phyloP scores from a whole-genome alignment of 2,329 filamentous ascomycete species.

The Stemphylium lycopersici region DNA sequence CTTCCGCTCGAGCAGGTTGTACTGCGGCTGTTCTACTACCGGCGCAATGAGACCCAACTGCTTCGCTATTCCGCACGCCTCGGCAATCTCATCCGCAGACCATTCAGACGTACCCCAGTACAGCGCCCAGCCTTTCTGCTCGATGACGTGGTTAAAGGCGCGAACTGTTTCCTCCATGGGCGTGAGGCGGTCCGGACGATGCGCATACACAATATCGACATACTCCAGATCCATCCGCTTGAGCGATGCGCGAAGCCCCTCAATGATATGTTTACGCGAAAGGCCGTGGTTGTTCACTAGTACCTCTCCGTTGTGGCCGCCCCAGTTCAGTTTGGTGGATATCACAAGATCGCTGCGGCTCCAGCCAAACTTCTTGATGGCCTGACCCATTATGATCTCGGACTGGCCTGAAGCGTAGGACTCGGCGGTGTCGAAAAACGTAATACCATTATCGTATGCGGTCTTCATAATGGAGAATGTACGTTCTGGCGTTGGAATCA shows the following conservation, averaged over 20 bases:
- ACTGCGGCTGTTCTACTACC: constrained; percentile 60
- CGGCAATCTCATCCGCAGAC: constrained; percentile 64
- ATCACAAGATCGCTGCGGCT: constrained; percentile 55
- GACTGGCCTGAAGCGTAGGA: constrained; percentile 59
- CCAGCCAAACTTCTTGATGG: constrained; percentile 63
- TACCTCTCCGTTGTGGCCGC: constrained; percentile 57
- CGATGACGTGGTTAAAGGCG: constrained; percentile 73
- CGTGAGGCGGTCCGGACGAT: constrained; percentile 70
- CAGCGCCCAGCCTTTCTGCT: constrained; percentile 68
- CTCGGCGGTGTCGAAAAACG: constrained; percentile 39
- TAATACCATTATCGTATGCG: constrained; percentile 62
- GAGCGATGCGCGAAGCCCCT: constrained; percentile 67
- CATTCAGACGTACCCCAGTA: constrained; percentile 70
- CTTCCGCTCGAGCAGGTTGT: constrained; percentile 64
- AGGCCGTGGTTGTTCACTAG: constrained; percentile 71
- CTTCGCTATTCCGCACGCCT: constrained; percentile 65
- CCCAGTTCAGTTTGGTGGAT: constrained; percentile 52
- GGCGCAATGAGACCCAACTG: constrained; percentile 64
- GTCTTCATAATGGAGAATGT: constrained; percentile 62
- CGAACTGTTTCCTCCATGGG: constrained; percentile 75
- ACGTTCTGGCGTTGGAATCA: constrained; percentile 49
- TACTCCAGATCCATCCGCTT: constrained; percentile 65
- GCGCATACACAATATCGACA: constrained; percentile 73
- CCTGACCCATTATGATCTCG: constrained; percentile 62
- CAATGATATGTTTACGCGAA: constrained; percentile 72